Conservation (phyloP, 2,329 filamentous ascomycete genomes). For the Emericellopsis cladophorae region DNA sequence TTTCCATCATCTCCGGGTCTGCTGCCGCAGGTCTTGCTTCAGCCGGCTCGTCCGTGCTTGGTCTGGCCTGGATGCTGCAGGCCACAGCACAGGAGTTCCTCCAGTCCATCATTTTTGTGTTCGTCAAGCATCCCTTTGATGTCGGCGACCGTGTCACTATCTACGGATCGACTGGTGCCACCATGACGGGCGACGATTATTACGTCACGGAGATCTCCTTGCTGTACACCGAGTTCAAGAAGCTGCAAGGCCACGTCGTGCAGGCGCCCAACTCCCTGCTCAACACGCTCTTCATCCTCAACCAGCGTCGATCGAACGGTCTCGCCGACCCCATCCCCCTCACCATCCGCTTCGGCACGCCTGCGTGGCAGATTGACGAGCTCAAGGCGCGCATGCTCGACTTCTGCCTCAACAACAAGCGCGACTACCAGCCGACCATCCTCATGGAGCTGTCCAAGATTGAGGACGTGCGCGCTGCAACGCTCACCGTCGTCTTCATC, state of each 20-base stretch:
- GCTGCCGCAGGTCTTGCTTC: constrained; percentile 87
- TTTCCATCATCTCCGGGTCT: constrained; percentile 80
- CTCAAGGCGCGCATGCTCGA: constrained; percentile 71
- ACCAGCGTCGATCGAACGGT: constrained; percentile 80
- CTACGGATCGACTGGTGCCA: constrained; percentile 78
- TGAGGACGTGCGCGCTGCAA: constrained; percentile 72
- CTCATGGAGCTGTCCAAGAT: constrained; percentile 74
- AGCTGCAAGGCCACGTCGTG: constrained; percentile 93
- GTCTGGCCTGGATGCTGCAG: constrained; percentile 84
- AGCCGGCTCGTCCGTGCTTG: constrained; percentile 75
- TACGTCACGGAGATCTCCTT: constrained; percentile 92
- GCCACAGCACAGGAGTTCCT: constrained; percentile 90
- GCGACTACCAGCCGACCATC: constrained; percentile 78
- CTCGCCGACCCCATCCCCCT: constrained; percentile 79
- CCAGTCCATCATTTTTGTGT: constrained; percentile 89
- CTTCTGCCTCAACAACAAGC: constrained; percentile 74
- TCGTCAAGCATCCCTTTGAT: constrained; percentile 95
- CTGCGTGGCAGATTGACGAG: constrained; percentile 67
- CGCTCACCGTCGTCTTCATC: constrained; percentile 89
- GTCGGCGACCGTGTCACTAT: constrained; percentile 87
- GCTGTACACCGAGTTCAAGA: constrained; percentile 95
- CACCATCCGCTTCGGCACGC: constrained; percentile 79
- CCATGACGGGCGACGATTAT: constrained; percentile 76
- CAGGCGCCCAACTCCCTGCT: constrained; percentile 91
- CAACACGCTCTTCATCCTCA: constrained; percentile 88